Base-by-base conservation (phyloP, 2,329 filamentous ascomycete genomes). In the Pseudogymnoascus sp. region DNA sequence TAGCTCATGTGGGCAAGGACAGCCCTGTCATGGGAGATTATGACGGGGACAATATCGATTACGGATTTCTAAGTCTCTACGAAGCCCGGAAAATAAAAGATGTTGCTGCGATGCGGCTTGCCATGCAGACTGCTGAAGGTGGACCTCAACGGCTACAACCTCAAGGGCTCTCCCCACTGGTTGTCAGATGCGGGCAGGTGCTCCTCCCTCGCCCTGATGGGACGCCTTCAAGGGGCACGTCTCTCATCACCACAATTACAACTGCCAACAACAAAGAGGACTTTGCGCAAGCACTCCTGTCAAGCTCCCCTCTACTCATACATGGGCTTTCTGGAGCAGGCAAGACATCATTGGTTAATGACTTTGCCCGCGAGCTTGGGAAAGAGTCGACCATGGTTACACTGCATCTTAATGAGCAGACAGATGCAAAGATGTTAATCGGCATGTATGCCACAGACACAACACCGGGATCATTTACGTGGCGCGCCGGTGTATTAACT, bases 401-500 rank as follows among this genome's bases (percentile, higher is more conserved):
- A 3, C 81, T 99, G 31, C 93, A 99, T 75, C 80, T 99, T 36
- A 99, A 99, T 73, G 95, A 97, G 75, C 96, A 99, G 75, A 97
- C 93, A 2, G 95, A 99, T 76, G 93, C 93, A 0, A 99, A 99
- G 75, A 90, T 96, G 78, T 84, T 99, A 42, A 86, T 99, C 66
- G 95, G 95, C 3, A 86, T 97, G 73, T 97, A 99, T 76, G 90
- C 93, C 1, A 95, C 92, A 21, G 93, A 92, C 64, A 85, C 89
- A 14, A 89, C 88, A 65, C 93, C 92, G 1, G 93, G 93, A 1
- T 93, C 90, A 8, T 99, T 99, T 73, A 84, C 85, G 60, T 99
- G 95, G 95, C 86, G 90, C 65, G 86, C 95, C 2, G 95, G 95
- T 76, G 90, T 97, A 18, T 79, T 99, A 69, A 97, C 95, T 0